phyloP scores from a whole-genome alignment of 805 yeast species.

The Candida pseudoglaebosa region DNA sequence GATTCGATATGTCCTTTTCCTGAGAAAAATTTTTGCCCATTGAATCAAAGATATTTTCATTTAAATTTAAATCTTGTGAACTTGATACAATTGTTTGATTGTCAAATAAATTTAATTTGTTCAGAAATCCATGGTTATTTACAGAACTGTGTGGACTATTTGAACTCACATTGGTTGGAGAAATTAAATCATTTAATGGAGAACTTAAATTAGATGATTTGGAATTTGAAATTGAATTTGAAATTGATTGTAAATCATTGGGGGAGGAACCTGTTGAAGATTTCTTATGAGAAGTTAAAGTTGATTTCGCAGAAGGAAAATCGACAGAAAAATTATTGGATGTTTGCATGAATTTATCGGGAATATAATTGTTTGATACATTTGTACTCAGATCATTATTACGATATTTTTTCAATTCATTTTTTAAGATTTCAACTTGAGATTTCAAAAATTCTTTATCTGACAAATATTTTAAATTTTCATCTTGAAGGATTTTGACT shows the following conservation, averaged over 20 bases:
- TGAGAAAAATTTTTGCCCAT: not conserved
- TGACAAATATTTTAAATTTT: slow-evolving; percentile 60
- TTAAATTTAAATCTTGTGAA: slow-evolving; percentile 20
- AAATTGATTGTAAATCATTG: slow-evolving; percentile 11
- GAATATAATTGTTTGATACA: slow-evolving; percentile 26
- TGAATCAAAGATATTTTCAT: slow-evolving; percentile 32
- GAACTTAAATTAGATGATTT: slow-evolving; percentile 14
- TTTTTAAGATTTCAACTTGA: slow-evolving; percentile 71
- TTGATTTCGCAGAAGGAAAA: slow-evolving; percentile 46
- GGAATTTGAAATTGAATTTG: slow-evolving; percentile 10
- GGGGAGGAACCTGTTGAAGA: slow-evolving; percentile 7
- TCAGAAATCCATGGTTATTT: not conserved
- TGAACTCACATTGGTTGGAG: slow-evolving; percentile 6
- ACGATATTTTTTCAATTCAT: slow-evolving; percentile 63
- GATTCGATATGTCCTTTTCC: slow-evolving; percentile 23
- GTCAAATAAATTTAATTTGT: not conserved
- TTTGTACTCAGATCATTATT: slow-evolving; percentile 18
- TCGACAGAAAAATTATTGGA: slow-evolving; percentile 42
- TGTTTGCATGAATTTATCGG: slow-evolving; percentile 28
- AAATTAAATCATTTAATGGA: slow-evolving; percentile 3
- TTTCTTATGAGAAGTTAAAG: slow-evolving; percentile 7
- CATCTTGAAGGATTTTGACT: slow-evolving; percentile 68
- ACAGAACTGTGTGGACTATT: not conserved
- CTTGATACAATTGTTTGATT: slow-evolving; percentile 15
- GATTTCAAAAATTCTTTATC: slow-evolving; percentile 72